Evolutionary conservation across 2,329 filamentous ascomycete species (phyloP).

Genomic region (Coleophoma eucalyptorum): DNA sequence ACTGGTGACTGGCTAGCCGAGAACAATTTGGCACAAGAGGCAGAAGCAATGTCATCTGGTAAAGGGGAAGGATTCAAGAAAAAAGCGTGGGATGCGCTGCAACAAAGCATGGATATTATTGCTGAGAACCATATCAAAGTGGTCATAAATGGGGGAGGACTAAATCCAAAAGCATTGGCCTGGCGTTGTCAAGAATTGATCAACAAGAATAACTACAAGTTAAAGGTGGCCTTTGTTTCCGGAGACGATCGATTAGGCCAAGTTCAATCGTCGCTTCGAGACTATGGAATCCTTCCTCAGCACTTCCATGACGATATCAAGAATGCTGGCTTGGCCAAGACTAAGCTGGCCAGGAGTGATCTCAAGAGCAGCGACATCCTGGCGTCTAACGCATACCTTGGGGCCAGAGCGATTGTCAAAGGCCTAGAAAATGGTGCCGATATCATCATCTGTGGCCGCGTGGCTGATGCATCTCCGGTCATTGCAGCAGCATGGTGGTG

Average conservation of each 20-base stretch:
- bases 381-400: background rate
- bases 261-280: too few relatives aligned
- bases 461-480: background rate
- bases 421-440: background rate
- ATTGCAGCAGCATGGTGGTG: background rate
- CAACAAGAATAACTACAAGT: too few relatives aligned
- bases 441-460: background rate
- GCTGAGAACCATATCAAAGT: too few relatives aligned
- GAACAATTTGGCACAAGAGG: constrained; percentile 23
- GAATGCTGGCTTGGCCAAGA: background rate
- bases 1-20: constrained; percentile 35
- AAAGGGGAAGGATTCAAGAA: constrained; percentile 13
- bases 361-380: background rate
- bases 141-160: too few relatives aligned
- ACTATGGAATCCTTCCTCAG: too few relatives aligned
- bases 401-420: background rate
- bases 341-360: background rate
- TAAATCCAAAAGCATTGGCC: too few relatives aligned
- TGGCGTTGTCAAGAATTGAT: too few relatives aligned
- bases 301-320: too few relatives aligned
- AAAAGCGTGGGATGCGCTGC: constrained; percentile 12
- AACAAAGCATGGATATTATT: background rate
- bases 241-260: too few relatives aligned
- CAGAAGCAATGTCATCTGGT: constrained; percentile 11
- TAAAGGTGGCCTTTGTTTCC: too few relatives aligned